Conservation (phyloP, 768 basidiomycete species). For the Sutorius australiensis region DNA sequence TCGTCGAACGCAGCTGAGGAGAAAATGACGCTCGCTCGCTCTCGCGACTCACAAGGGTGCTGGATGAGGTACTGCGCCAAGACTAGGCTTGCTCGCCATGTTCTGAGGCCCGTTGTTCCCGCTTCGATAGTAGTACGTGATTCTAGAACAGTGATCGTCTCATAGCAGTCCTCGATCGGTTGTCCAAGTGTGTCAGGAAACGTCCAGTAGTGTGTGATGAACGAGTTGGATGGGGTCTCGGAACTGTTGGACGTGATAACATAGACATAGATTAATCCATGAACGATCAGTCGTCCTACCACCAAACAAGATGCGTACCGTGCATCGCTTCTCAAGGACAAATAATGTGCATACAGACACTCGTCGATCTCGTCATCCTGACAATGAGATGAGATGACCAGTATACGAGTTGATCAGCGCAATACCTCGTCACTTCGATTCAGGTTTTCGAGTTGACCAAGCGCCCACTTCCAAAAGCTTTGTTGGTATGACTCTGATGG, state of each 20-base stretch:
- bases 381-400: slow-evolving; percentile 6
- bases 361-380: slow-evolving; percentile 63
- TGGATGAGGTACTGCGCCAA: slow-evolving; percentile 58
- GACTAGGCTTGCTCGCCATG: slow-evolving; percentile 71
- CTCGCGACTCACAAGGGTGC: slow-evolving; percentile 46
- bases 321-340: slow-evolving; percentile 42
- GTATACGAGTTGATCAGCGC: not conserved
- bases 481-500: slow-evolving; percentile 62
- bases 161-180: slow-evolving; percentile 22
- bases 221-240: slow-evolving; percentile 42
- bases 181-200: not conserved
- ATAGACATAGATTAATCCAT: not conserved
- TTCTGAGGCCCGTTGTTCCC: slow-evolving; percentile 77
- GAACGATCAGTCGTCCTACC: not conserved
- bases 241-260: slow-evolving; percentile 14
- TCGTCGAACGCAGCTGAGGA: not conserved
- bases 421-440: slow-evolving; percentile 44
- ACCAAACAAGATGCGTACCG: slow-evolving; percentile 9
- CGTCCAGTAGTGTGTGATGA: slow-evolving; percentile 64
- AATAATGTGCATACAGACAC: slow-evolving; percentile 59
- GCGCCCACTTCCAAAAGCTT: slow-evolving; percentile 72
- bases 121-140: slow-evolving; percentile 69
- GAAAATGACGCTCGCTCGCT: not conserved
- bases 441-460: slow-evolving; percentile 49
- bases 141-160: slow-evolving; percentile 61